These are phyloP conservation scores for Chlamydomonas incerta DNA, from an alignment of 139 green algal species.

Conservation along the genomic window DNA sequence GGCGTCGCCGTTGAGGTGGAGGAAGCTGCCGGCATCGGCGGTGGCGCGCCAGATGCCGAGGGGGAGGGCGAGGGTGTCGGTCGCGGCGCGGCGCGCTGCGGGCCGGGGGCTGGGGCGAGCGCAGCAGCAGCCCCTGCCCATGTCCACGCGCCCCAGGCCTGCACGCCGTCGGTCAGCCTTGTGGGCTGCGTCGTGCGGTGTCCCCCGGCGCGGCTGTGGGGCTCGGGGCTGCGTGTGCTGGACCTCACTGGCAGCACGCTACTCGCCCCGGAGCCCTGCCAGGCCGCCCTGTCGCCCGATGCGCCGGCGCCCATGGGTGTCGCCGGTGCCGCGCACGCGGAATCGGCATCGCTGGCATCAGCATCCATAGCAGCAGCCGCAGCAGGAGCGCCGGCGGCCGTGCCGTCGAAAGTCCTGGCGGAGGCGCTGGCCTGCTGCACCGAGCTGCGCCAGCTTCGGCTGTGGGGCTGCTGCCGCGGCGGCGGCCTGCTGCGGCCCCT, in stretches of 20 bases:
- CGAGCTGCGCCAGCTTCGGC: neutral
- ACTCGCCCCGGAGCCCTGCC: neutral
- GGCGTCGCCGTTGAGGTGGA: neutral
- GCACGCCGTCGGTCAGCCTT: neutral
- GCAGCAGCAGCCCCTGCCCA: too few relatives aligned
- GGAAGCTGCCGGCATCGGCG: too few relatives aligned
- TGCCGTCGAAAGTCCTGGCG: neutral
- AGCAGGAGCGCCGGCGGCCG: neutral
- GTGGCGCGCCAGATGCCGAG: too few relatives aligned
- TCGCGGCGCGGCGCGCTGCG: too few relatives aligned
- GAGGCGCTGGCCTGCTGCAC: neutral
- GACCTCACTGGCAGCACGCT: neutral
- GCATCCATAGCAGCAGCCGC: too few relatives aligned
- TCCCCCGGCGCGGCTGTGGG: neutral
- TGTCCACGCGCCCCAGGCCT: too few relatives aligned
- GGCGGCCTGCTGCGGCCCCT: neutral
- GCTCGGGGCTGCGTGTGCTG: neutral
- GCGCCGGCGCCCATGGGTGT: too few relatives aligned
- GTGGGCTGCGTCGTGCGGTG: neutral
- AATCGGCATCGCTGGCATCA: too few relatives aligned
- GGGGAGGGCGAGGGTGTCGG: too few relatives aligned
- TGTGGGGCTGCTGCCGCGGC: constrained; percentile 3
- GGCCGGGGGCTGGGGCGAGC: too few relatives aligned
- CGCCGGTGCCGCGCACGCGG: too few relatives aligned
- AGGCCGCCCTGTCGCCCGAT: too few relatives aligned